Percentiles rank a stretch among this genome's conserved stretches.
phyloP scores from a whole-genome alignment of 129 eudicot genomes.

The Ambrosia artemisiifolia region DNA sequence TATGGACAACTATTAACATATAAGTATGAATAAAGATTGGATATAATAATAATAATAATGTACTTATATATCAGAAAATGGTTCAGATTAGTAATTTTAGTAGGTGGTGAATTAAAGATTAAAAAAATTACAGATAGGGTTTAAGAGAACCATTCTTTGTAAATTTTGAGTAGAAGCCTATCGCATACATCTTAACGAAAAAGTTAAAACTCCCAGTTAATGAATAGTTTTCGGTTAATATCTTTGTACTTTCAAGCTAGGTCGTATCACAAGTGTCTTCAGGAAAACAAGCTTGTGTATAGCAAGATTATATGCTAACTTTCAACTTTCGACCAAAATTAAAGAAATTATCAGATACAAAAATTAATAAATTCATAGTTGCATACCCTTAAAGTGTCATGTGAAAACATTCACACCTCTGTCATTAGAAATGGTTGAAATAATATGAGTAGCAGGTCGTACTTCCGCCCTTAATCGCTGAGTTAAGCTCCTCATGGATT shows the following conservation, averaged over 20 bases:
- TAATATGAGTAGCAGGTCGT: constrained; percentile 93
- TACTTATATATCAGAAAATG: neutral
- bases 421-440: constrained; percentile 88
- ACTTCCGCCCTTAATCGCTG: constrained; percentile 98
- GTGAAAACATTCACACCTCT: constrained; percentile 46
- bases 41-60: neutral
- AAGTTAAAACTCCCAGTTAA: too few relatives aligned
- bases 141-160: too few relatives aligned
- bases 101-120: too few relatives aligned
- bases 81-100: neutral
- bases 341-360: neutral
- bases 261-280: neutral
- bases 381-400: neutral
- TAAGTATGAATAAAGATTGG: neutral
- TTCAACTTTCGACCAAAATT: constrained; percentile 6
- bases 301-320: neutral
- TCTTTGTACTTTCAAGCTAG: too few relatives aligned
- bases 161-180: too few relatives aligned
- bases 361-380: too few relatives aligned
- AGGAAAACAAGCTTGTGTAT: neutral
- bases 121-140: too few relatives aligned
- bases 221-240: too few relatives aligned
- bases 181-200: too few relatives aligned
- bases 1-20: neutral
- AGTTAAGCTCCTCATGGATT: constrained; percentile 91